phyloP scores from a whole-genome alignment of 345 rosid genomes.

The Arabidopsis arenosa region DNA sequence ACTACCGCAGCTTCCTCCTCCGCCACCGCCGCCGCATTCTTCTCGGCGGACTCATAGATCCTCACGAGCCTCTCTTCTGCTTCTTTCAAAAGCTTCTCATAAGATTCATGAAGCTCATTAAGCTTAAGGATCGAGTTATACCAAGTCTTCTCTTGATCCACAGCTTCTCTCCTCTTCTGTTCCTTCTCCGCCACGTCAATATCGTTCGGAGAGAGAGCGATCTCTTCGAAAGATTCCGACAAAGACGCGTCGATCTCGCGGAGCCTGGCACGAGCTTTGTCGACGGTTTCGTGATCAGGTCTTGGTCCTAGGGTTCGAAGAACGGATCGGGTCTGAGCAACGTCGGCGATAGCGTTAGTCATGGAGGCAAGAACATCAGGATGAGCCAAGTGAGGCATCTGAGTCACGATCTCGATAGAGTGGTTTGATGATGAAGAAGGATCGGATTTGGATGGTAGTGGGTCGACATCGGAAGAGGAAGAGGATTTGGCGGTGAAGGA shows the following conservation, averaged over 20 bases:
- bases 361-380: slow-evolving; percentile 77
- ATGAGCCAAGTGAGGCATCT: slow-evolving; percentile 69
- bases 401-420: slow-evolving; percentile 46
- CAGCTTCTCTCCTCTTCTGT: slow-evolving; percentile 55
- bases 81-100: slow-evolving; percentile 75
- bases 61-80: slow-evolving; percentile 74
- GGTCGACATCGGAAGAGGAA: slow-evolving; percentile 51
- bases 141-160: slow-evolving; percentile 61
- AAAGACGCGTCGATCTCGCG: slow-evolving; percentile 61
- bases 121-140: slow-evolving; percentile 63
- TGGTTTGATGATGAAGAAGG: slow-evolving; percentile 46
- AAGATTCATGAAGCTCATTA: slow-evolving; percentile 82
- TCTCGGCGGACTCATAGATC: slow-evolving; percentile 70
- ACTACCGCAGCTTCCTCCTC: slow-evolving; percentile 42
- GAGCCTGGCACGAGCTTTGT: slow-evolving; percentile 66
- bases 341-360: slow-evolving; percentile 74
- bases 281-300: slow-evolving; percentile 92
- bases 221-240: slow-evolving; percentile 72
- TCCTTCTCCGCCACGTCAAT: slow-evolving; percentile 63
- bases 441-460: slow-evolving; percentile 40
- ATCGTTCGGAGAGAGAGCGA: slow-evolving; percentile 69
- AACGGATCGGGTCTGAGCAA: slow-evolving; percentile 78
- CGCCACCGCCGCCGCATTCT: slow-evolving; percentile 41
- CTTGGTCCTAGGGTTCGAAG: slow-evolving; percentile 86
- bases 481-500: slow-evolving; percentile 56